A percentile compares a stretch with the other conserved stretches of the same genome.
These are phyloP conservation scores for Pseudotulostoma volvatum DNA, from an alignment of 495 filamentous ascomycete genomes.

Conservation along the genomic window DNA sequence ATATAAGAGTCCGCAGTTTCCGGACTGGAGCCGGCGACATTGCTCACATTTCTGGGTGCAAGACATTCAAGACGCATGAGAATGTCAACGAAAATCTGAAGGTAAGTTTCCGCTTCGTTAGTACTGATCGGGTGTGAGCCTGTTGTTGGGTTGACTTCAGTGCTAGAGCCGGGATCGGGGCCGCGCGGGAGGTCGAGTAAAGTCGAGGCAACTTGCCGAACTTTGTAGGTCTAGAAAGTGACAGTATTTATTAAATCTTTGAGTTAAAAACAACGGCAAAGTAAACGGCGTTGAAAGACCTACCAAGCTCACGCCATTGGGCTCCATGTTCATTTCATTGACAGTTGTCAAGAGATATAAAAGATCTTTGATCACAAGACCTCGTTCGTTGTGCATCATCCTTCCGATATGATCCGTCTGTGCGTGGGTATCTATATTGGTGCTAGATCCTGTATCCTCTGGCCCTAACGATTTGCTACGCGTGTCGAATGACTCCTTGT, in stretches of 20 bases:
- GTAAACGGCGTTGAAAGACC: slow-evolving; percentile 7
- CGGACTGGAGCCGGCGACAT: neutral
- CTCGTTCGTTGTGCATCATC: slow-evolving; percentile 50
- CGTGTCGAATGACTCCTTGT: neutral
- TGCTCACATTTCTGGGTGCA: slow-evolving; percentile 2
- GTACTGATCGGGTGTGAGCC: slow-evolving; percentile 20
- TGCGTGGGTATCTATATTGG: slow-evolving; percentile 13
- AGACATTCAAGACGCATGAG: slow-evolving; percentile 49
- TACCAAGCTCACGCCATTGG: slow-evolving; percentile 58
- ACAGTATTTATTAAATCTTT: slow-evolving; percentile 2
- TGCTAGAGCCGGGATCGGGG: slow-evolving; percentile 33
- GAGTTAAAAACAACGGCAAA: neutral
- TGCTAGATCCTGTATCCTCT: neutral
- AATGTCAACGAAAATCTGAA: slow-evolving; percentile 51
- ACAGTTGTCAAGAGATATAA: slow-evolving; percentile 52
- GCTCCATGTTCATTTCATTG: slow-evolving; percentile 65
- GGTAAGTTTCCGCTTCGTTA: slow-evolving; percentile 42
- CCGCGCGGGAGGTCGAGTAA: slow-evolving; percentile 43
- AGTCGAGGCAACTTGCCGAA: slow-evolving; percentile 61
- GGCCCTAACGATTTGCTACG: neutral
- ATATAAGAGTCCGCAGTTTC: slow-evolving; percentile 23
- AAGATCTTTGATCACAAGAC: slow-evolving; percentile 58
- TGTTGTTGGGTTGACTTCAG: slow-evolving; percentile 19
- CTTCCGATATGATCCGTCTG: slow-evolving; percentile 32
- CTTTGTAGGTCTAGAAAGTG: slow-evolving; percentile 39